Percentiles rank a stretch among this genome's conserved stretches.
Evolutionary conservation across 495 filamentous ascomycete species (phyloP).

Genomic region (Corynascus novoguineensis): DNA sequence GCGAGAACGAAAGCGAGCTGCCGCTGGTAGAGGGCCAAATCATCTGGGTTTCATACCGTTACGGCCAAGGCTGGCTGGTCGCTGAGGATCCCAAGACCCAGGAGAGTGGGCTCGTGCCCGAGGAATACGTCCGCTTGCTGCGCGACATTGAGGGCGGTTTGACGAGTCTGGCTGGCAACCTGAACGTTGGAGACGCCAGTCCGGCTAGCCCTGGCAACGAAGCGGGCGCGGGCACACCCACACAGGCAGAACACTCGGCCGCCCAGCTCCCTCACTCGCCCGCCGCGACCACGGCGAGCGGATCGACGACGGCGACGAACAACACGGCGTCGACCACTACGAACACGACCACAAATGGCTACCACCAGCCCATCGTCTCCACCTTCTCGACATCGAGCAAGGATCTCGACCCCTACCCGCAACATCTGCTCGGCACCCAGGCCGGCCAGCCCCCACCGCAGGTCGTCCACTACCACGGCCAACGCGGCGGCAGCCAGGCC

Average conservation of each 20-base stretch:
- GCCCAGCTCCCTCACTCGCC: constrained; percentile 37
- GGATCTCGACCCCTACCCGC: constrained; percentile 66
- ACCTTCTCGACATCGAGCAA: constrained; percentile 73
- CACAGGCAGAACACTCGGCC: constrained; percentile 45
- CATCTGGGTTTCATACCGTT: constrained; percentile 91
- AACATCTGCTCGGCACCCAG: constrained; percentile 54
- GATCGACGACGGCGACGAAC: constrained; percentile 11
- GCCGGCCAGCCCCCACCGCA: constrained; percentile 56
- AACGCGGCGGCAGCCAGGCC: constrained; percentile 54
- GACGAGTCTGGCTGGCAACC: constrained; percentile 47
- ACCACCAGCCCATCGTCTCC: constrained; percentile 62
- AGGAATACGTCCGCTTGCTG: constrained; percentile 91
- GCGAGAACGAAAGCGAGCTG: constrained; percentile 95
- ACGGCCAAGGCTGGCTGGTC: constrained; percentile 95
- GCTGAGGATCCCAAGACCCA: constrained; percentile 92
- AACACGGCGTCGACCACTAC: constrained; percentile 19
- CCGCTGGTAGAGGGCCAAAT: constrained; percentile 90
- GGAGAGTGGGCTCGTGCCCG: constrained; percentile 80
- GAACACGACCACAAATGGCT: constrained; percentile 41
- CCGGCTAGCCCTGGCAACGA: constrained; percentile 41
- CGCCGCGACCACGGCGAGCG: constrained; percentile 37
- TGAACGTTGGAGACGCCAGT: constrained; percentile 26
- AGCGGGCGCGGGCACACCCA: constrained; percentile 50
- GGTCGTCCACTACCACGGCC: constrained; percentile 57
- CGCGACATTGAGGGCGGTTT: constrained; percentile 77